Base-by-base conservation (phyloP, 352 stramenopile genomes). In the Phytopythium ostracodes region DNA sequence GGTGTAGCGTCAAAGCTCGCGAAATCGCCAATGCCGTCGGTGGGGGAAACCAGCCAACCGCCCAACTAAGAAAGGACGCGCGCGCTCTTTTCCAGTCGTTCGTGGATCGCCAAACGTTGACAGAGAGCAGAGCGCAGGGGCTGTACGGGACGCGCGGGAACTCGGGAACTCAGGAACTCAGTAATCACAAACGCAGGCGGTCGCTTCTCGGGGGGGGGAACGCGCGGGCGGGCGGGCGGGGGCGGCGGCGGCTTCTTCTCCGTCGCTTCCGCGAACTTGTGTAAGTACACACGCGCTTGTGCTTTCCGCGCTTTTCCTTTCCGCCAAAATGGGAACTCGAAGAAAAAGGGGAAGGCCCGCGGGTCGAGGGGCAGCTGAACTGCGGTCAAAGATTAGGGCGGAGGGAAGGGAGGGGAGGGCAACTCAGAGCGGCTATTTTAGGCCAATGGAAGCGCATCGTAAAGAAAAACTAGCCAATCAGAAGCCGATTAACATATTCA, bases 261-360 rank as follows among this genome's bases (percentile, higher is more conserved):
- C 51, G 51, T 25, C 29, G 29, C 51, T 57, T 47, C 31, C 53
- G 31, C 33, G 40, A 43, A 59, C 31, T 14, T 24, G 47, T 54
- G 31, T n/a, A n/a, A n/a, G n/a, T n/a, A n/a, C n/a, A n/a, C n/a
- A n/a, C n/a, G n/a, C 47, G 25, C 10, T 38, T 8, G 27, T 11
- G 25, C 55, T 38, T 53, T 40, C 24, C 7, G 2, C 9, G 44
- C 57, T 40, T 44, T 33, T 33, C 46, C 47, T 63, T 63, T 56
- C 46, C 46, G 58, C 24, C 31, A 49, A 63, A 56, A 46, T 46
- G 58, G 46, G 44, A 43, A 49, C 43, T 18, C 57, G 35, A 33
- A 27, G 44, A 27, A 46, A 20, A 29, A 49, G 43, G 31, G 56
- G 31, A 25, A 44, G 29, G 29, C 29, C 29, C 29, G 29, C 27